These are phyloP conservation scores for Maudiozyma turicensis DNA, from an alignment of 805 yeast genomes.

Conservation along the genomic window DNA sequence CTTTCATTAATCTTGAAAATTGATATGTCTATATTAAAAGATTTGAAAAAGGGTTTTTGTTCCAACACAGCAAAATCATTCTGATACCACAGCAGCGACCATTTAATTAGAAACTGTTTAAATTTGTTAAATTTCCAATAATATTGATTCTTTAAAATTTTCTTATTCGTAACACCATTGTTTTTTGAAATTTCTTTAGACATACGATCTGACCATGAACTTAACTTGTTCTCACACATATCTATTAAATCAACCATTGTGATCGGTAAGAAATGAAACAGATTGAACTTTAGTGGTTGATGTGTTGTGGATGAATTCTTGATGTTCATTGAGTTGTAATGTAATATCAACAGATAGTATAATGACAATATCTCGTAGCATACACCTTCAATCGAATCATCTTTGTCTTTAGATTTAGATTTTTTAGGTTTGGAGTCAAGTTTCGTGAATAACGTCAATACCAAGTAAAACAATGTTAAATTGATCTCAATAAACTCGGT, in stretches of 20 bases:
- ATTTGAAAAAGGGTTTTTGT: conserved; percentile 6
- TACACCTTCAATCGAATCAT: conserved; percentile 10
- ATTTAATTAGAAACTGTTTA: conserved; percentile 15
- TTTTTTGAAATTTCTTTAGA: neutral
- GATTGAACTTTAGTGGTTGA: conserved; percentile 22
- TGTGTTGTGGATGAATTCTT: neutral
- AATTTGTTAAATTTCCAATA: conserved; percentile 18
- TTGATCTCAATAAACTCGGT: conserved; percentile 23
- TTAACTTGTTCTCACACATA: conserved; percentile 15
- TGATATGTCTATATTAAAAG: conserved; percentile 2
- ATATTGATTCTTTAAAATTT: conserved; percentile 5
- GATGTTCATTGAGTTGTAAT: conserved; percentile 5
- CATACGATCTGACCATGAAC: conserved; percentile 9
- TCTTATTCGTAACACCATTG: neutral
- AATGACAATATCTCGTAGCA: conserved; percentile 24
- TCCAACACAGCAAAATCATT: conserved; percentile 8
- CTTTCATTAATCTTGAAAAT: neutral
- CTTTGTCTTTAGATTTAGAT: neutral
- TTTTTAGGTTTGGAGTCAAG: neutral
- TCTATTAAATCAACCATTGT: conserved; percentile 19
- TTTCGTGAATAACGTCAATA: conserved; percentile 6
- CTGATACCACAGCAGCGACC: conserved; percentile 20
- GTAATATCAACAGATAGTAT: conserved; percentile 20
- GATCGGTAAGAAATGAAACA: conserved; percentile 23
- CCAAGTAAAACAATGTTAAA: conserved; percentile 21